Conservation (phyloP, 371 early-diverging fungal species). For the Batrachochytrium dendrobatidis region DNA sequence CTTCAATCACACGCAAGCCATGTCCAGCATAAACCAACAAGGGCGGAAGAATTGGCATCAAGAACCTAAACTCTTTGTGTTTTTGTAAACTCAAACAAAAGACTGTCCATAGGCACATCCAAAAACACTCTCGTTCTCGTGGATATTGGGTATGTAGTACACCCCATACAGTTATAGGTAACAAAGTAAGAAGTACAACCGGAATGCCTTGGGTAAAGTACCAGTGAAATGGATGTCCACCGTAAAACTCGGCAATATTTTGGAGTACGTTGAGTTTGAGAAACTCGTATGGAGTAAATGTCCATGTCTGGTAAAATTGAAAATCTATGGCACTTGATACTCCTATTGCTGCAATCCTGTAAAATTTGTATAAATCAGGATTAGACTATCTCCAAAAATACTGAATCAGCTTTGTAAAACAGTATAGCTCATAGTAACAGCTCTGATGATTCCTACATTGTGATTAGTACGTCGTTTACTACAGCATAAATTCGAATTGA, state of each 20-base stretch:
- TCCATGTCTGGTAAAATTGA: constrained; percentile 48
- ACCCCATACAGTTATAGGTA: constrained; percentile 55
- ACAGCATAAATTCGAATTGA: neutral
- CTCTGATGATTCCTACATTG: too few relatives aligned
- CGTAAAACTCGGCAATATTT: constrained; percentile 78
- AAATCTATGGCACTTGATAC: constrained; percentile 44
- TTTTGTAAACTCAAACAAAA: constrained; percentile 62
- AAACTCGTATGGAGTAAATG: constrained; percentile 72
- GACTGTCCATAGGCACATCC: constrained; percentile 42
- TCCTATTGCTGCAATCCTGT: constrained; percentile 5
- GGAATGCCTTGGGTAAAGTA: constrained; percentile 79
- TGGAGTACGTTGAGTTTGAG: constrained; percentile 65
- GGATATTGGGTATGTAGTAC: neutral
- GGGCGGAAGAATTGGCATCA: constrained; percentile 77
- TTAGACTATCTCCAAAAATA: neutral
- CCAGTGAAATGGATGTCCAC: constrained; percentile 84
- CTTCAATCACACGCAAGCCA: constrained; percentile 36
- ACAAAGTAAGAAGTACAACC: constrained; percentile 59
- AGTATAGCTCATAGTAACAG: too few relatives aligned
- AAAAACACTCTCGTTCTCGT: neutral
- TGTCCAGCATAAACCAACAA: constrained; percentile 56
- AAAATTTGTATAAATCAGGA: neutral
- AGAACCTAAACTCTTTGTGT: constrained; percentile 93
- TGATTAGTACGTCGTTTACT: neutral
- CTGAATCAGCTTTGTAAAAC: neutral